A percentile compares a stretch with the other conserved stretches of the same genome.
Evolutionary conservation across 2,329 filamentous ascomycete species (phyloP).

Genomic region (Hortaea werneckii): DNA sequence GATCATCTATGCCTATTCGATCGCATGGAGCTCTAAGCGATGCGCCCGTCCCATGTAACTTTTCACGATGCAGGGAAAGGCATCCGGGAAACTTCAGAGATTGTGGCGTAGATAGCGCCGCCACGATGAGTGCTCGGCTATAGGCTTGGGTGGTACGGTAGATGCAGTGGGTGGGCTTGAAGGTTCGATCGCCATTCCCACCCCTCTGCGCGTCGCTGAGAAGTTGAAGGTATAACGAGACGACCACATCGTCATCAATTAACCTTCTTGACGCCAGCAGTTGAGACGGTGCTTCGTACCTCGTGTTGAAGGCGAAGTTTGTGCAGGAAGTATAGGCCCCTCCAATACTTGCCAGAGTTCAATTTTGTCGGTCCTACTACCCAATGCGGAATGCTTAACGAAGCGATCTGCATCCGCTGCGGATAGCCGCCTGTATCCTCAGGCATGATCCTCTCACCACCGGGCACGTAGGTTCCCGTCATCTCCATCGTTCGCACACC

Average conservation of each 20-base stretch:
- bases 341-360: neutral
- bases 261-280: neutral
- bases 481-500: neutral
- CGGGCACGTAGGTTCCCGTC: neutral
- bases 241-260: neutral
- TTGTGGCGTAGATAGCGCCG: neutral
- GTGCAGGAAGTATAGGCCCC: neutral
- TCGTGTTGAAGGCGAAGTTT: neutral
- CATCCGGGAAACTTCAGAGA: too few relatives aligned
- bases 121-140: neutral
- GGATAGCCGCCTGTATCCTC: neutral
- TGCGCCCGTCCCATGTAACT: neutral
- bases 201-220: too few relatives aligned
- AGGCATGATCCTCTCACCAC: neutral
- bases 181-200: neutral
- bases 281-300: neutral
- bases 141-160: neutral
- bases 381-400: neutral
- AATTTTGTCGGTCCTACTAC: too few relatives aligned
- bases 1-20: neutral
- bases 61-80: too few relatives aligned
- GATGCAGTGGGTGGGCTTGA: neutral
- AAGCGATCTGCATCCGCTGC: neutral
- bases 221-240: too few relatives aligned
- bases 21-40: neutral